Evolutionary conservation across 1,284 basidiomycete species (phyloP).

Genomic region (Cutaneotrichosporon dermatis): DNA sequence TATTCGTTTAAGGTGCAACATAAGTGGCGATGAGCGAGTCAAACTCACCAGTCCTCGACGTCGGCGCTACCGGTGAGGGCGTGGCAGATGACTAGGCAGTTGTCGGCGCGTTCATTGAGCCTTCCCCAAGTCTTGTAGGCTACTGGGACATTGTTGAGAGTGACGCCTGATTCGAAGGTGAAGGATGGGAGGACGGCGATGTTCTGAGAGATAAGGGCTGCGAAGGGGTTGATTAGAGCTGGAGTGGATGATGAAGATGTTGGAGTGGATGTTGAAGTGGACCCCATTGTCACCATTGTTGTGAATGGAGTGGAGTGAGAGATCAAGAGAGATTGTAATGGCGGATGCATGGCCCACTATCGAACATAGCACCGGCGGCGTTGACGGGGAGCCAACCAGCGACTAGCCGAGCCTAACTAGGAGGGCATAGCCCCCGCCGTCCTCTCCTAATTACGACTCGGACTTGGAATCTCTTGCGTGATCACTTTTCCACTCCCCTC

Average conservation of each 20-base stretch:
- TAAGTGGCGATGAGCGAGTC: too few species aligned
- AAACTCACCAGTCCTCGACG: conserved; percentile 82
- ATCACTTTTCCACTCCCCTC: neutral
- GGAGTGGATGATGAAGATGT: neutral
- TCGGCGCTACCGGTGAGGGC: conserved; percentile 95
- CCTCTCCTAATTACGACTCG: neutral
- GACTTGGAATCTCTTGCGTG: neutral
- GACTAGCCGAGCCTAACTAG: too few species aligned
- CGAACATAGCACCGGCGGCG: too few species aligned
- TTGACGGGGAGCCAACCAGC: too few species aligned
- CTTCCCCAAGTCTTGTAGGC: conserved; percentile 97
- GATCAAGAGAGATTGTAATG: too few species aligned
- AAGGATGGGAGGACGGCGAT: conserved; percentile 66
- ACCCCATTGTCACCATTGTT: too few species aligned
- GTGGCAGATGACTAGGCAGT: conserved; percentile 95
- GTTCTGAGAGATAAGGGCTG: conserved; percentile 61
- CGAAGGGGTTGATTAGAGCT: conserved; percentile 28
- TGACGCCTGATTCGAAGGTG: conserved; percentile 73
- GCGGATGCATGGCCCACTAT: too few species aligned
- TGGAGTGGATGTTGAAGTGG: neutral
- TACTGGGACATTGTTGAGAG: conserved; percentile 73
- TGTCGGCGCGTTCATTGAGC: conserved; percentile 70
- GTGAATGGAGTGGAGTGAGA: too few species aligned
- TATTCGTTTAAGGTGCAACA: neutral
- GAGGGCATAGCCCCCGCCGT: too few species aligned